Percentiles rank a stretch among this genome's conserved stretches.
These are phyloP conservation scores for Debaryomyces coudertii DNA, from an alignment of 1,139 yeast species.

Conservation along the genomic window DNA sequence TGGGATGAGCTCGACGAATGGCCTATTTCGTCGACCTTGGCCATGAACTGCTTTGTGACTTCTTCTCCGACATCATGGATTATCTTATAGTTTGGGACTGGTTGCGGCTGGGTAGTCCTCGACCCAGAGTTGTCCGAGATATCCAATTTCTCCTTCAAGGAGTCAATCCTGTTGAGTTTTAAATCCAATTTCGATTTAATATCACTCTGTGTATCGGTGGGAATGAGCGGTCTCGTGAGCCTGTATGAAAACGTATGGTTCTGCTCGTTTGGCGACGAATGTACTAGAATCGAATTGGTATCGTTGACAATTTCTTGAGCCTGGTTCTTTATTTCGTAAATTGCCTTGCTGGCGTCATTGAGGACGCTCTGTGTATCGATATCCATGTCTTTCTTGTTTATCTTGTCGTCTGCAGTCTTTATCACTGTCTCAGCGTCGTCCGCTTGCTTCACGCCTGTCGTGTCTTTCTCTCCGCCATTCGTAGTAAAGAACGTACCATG, in stretches of 20 bases:
- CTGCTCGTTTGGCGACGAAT: background rate
- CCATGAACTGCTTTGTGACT: constrained; percentile 28
- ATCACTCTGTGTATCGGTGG: background rate
- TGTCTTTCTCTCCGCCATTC: constrained; percentile 2
- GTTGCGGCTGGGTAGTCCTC: background rate
- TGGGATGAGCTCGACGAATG: constrained; percentile 19
- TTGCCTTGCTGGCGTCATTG: constrained; percentile 4
- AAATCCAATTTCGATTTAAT: constrained; percentile 4
- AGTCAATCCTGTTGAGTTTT: constrained; percentile 6
- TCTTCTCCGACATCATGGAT: constrained; percentile 29
- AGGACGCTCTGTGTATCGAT: background rate
- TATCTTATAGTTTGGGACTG: constrained; percentile 20
- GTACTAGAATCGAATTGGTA: constrained; percentile 1
- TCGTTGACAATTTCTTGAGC: constrained; percentile 8
- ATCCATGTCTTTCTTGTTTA: background rate
- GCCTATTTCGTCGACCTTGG: constrained; percentile 27
- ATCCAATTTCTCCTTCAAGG: constrained; percentile 3
- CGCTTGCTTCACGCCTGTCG: constrained; percentile 8
- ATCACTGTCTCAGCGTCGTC: background rate
- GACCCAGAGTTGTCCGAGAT: background rate
- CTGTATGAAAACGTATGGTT: background rate
- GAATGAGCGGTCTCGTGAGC: background rate
- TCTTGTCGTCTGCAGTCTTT: background rate
- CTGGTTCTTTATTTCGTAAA: constrained; percentile 8
- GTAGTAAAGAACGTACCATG: constrained; percentile 25